phyloP scores from a whole-genome alignment of 345 rosid species.

The Viola odorata region DNA sequence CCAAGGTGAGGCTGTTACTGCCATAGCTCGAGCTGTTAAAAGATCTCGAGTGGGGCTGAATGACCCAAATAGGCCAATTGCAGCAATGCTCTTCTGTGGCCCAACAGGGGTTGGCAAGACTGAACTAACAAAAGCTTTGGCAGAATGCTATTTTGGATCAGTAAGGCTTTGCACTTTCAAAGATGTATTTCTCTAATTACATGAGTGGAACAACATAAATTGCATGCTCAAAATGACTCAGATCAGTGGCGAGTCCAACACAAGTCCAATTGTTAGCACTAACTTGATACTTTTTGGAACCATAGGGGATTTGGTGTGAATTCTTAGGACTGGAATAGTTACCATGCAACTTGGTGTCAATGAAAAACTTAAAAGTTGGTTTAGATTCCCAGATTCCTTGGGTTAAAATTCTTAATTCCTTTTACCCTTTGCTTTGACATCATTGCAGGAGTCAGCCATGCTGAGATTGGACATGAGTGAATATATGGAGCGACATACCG shows the following conservation, averaged over 20 bases:
- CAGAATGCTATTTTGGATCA: conserved; percentile 83
- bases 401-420: conserved; percentile 11
- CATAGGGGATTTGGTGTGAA: too few species aligned
- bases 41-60: conserved; percentile 88
- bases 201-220: too few species aligned
- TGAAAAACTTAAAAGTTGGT: neutral
- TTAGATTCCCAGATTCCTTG: neutral
- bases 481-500: conserved; percentile 96
- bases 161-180: conserved; percentile 37
- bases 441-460: conserved; percentile 77
- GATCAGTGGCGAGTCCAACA: too few species aligned
- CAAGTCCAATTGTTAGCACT: too few species aligned
- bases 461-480: conserved; percentile 99
- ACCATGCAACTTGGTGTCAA: too few species aligned
- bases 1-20: conserved; percentile 91
- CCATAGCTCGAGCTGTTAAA: conserved; percentile 93
- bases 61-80: conserved; percentile 88
- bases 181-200: too few species aligned
- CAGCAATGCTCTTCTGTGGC: conserved; percentile 96
- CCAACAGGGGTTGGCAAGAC: conserved; percentile 99
- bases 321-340: too few species aligned
- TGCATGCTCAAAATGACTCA: too few species aligned
- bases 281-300: too few species aligned
- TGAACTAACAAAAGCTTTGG: conserved; percentile 84
- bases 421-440: neutral